phyloP scores from a whole-genome alignment of 805 yeast genomes.

The Candida sonorensis region DNA sequence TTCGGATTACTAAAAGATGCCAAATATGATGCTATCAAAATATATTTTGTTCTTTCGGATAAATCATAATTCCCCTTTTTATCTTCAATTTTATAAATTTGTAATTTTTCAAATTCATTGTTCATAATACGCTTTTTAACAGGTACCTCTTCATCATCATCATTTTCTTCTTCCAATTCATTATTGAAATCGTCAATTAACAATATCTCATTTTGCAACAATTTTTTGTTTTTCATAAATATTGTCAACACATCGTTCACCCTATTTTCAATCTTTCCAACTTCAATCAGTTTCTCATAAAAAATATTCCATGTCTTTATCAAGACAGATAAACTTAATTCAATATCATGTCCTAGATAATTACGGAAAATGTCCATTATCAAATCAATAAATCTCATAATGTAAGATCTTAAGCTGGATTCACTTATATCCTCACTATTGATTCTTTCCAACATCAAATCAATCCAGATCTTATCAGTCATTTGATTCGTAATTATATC shows the following conservation, averaged over 20 bases:
- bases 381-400: conserved; percentile 32
- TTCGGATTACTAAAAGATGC: conserved; percentile 73
- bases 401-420: conserved; percentile 14
- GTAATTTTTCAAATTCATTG: not conserved
- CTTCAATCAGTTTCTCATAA: conserved; percentile 17
- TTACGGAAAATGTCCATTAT: conserved; percentile 39
- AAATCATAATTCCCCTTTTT: conserved; percentile 34
- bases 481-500: conserved; percentile 26
- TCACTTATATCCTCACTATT: conserved; percentile 3
- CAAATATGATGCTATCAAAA: conserved; percentile 75
- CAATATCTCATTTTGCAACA: conserved; percentile 20
- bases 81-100: no score
- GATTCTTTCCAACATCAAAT: not conserved
- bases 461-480: conserved; percentile 11
- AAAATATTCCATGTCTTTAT: conserved; percentile 26
- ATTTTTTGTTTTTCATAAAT: conserved; percentile 18
- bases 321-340: conserved; percentile 26
- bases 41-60: conserved; percentile 55
- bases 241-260: conserved; percentile 23
- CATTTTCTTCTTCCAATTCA: not conserved
- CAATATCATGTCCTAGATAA: conserved; percentile 39
- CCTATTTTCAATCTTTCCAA: conserved; percentile 13
- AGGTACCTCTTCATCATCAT: conserved; percentile 3
- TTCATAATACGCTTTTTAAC: conserved; percentile 1
- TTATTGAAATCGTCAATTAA: conserved; percentile 16